Base-by-base conservation (phyloP, 2,329 filamentous ascomycete species). In the Setomelanomma holmii region DNA sequence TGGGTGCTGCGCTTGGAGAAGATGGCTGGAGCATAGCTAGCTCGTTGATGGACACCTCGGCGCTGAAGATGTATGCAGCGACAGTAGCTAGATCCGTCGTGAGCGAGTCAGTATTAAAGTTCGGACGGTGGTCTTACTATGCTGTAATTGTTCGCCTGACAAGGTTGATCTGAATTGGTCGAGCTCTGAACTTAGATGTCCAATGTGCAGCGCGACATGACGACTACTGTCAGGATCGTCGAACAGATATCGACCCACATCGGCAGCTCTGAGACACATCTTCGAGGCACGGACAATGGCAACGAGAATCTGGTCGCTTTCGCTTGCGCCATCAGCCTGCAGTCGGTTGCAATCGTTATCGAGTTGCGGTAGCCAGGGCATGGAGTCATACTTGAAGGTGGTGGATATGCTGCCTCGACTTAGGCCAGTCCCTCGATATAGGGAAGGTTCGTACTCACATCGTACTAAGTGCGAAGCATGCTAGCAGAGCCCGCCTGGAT, bases 291-390 rank as follows among this genome's bases (percentile, higher is more conserved):
- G 76, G 34, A 76, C 76, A 30, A 77, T 73, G 1, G 68, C 61
- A 2, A 78, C 75, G 3, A 88, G 73, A 1, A 83, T 59, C 22
- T 76, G 73, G 61, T 88, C 85, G 1, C 77, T 76, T 0, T 78
- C 72, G 20, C 75, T 75, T 49, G 86, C 81, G 6, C 75, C 76
- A 1, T 76, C 70, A 14, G 77, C 71, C 4, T 75, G 71, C 0
- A 88, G 70, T 1, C 76, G 57, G 4, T 76, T 68, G 1, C 87
- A 71, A 30, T 79, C 83, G 30, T 86, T 83, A 23, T 86, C 84
- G 75, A 88, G 80, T 45, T 85, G 79, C 1, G 79, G 59, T 0
- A 80, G 86, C 85, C 85, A 89, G 2, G 74, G 76, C 42, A 87
- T 72, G 1, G 78, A 62, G 45, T 86, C 83, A 43, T 78, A 47